Percentiles rank a stretch among this genome's conserved stretches.
phyloP scores from a whole-genome alignment of 179 eudicot species.

The Beta lomatogona region DNA sequence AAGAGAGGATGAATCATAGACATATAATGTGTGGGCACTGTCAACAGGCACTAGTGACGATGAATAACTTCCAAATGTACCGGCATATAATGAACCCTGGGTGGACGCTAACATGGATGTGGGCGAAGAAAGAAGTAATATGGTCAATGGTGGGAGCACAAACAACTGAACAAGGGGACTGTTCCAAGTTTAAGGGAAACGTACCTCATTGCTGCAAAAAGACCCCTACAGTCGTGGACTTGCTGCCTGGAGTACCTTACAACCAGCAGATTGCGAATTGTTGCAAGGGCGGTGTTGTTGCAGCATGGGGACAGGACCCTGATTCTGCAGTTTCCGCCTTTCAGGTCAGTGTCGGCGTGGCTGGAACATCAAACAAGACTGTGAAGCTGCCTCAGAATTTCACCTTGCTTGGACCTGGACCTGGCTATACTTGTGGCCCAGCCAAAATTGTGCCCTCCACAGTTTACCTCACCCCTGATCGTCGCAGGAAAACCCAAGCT shows the following conservation, averaged over 20 bases:
- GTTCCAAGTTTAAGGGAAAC: slow-evolving; percentile 43
- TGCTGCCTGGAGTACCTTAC: slow-evolving; percentile 50
- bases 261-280: slow-evolving; percentile 49
- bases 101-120: slow-evolving; percentile 51
- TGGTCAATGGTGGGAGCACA: slow-evolving; percentile 56
- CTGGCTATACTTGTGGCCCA: slow-evolving; percentile 46
- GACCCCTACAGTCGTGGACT: slow-evolving; percentile 42
- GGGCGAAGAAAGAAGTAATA: slow-evolving; percentile 52
- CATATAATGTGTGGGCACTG: not conserved
- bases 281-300: slow-evolving; percentile 38
- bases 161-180: slow-evolving; percentile 55
- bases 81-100: slow-evolving; percentile 49
- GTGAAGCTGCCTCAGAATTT: slow-evolving; percentile 42
- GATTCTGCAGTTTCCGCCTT: slow-evolving; percentile 28
- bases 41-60: slow-evolving; percentile 42
- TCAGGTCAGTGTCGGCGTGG: slow-evolving; percentile 41
- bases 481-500: slow-evolving; percentile 39
- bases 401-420: slow-evolving; percentile 39
- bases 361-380: slow-evolving; percentile 38
- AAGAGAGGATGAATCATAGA: not conserved
- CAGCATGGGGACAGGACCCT: slow-evolving; percentile 42
- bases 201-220: slow-evolving; percentile 51
- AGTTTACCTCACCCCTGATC: slow-evolving; percentile 34
- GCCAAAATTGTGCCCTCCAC: slow-evolving; percentile 44
- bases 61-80: slow-evolving; percentile 54